Percentiles rank a stretch among this genome's conserved stretches.
Evolutionary conservation across 176 grass and related monocot species (phyloP).

Genomic region (Cenchrus fungigraminus): DNA sequence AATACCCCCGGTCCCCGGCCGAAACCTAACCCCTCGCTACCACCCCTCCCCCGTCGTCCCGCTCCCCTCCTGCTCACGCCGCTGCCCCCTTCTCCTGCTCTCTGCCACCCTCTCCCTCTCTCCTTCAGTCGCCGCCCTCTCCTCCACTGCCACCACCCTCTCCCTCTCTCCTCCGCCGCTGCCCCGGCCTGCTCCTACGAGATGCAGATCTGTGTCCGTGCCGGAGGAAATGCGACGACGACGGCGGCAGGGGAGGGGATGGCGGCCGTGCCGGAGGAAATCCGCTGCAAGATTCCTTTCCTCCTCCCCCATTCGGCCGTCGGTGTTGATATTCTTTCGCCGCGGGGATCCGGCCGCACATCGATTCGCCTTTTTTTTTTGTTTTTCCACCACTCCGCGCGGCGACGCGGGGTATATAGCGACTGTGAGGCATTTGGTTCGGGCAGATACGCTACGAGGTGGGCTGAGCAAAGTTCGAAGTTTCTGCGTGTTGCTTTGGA

Average conservation of each 20-base stretch:
- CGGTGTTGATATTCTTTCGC: slow-evolving; percentile 9
- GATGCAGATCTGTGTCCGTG: too few species aligned
- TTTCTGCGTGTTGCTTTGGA: slow-evolving; percentile 29
- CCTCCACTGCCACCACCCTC: too few species aligned
- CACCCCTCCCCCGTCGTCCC: too few species aligned
- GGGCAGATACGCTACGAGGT: slow-evolving; percentile 27
- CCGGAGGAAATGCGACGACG: background rate
- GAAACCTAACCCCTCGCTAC: too few species aligned
- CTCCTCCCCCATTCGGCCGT: slow-evolving; percentile 6
- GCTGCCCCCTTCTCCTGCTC: too few species aligned
- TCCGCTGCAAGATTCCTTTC: slow-evolving; percentile 61
- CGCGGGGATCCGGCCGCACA: slow-evolving; percentile 46
- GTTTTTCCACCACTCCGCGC: background rate
- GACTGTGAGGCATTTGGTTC: slow-evolving; percentile 23
- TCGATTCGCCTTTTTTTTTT: slow-evolving; percentile 44
- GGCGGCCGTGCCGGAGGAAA: slow-evolving; percentile 73
- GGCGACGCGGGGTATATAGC: slow-evolving; percentile 34
- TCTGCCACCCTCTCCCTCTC: too few species aligned
- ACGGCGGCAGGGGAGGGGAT: slow-evolving; percentile 21
- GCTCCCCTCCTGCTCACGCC: too few species aligned
- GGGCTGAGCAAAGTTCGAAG: slow-evolving; percentile 19
- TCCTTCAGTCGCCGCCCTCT: too few species aligned
- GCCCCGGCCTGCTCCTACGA: too few species aligned
- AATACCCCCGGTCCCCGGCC: too few species aligned
- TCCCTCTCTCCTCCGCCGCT: too few species aligned